These are phyloP conservation scores for Lotmaria passim DNA, from an alignment of 208 protist genomes.

Conservation along the genomic window DNA sequence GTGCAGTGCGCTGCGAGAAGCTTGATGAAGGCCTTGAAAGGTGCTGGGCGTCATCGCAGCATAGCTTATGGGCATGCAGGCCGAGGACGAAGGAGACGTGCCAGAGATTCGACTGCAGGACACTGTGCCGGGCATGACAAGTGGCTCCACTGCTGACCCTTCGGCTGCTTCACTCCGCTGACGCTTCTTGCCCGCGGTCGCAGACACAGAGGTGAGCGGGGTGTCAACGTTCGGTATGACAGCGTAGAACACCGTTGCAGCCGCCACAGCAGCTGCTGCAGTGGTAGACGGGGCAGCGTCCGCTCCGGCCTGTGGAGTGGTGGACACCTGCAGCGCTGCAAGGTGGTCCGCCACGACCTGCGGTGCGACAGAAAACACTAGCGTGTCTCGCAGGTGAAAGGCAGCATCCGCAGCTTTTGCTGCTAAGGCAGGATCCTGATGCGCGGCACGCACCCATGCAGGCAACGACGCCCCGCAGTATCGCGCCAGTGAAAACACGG, in stretches of 20 bases:
- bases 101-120: constrained; percentile 5
- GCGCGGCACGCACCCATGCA: constrained; percentile 3
- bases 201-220: no score
- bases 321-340: neutral
- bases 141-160: neutral
- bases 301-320: no score
- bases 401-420: neutral
- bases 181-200: neutral
- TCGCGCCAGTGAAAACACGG: constrained; percentile 12
- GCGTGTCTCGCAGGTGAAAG: constrained; percentile 5
- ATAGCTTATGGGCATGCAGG: neutral
- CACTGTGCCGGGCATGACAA: neutral
- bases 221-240: neutral
- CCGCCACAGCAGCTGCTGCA: neutral
- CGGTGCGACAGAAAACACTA: constrained; percentile 24
- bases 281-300: no score
- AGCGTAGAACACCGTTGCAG: neutral
- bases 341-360: constrained; percentile 26
- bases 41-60: neutral
- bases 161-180: neutral
- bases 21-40: neutral
- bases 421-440: neutral
- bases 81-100: neutral
- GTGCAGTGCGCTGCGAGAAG: neutral
- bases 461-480: constrained; percentile 25